Conservation (phyloP, 495 filamentous ascomycete genomes). For the Lophium mytilinum region DNA sequence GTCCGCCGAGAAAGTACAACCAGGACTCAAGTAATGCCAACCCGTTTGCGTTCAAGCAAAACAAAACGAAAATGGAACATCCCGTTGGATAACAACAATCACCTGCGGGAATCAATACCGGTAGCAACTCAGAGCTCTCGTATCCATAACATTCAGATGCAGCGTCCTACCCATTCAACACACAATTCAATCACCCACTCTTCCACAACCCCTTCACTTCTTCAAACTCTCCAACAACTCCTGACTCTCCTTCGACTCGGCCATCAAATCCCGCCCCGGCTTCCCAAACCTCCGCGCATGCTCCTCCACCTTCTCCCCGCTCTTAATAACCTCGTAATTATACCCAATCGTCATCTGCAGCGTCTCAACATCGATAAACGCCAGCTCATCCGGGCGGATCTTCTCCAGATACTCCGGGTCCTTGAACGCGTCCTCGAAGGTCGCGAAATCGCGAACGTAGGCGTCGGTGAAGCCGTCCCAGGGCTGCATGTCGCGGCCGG, state of each 20-base stretch:
- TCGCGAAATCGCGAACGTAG: slow-evolving; percentile 12
- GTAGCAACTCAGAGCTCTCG: too few species aligned
- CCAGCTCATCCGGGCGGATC: slow-evolving; percentile 13
- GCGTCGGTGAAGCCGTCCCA: slow-evolving; percentile 15
- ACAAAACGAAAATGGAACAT: too few species aligned
- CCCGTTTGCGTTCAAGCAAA: too few species aligned
- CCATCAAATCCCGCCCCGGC: not conserved
- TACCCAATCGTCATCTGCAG: slow-evolving; percentile 13
- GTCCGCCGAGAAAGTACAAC: too few species aligned
- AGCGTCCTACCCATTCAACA: too few species aligned
- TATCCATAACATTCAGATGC: too few species aligned
- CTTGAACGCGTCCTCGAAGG: slow-evolving; percentile 15
- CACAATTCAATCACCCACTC: too few species aligned
- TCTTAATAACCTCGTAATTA: slow-evolving; percentile 11
- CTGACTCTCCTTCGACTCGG: not conserved
- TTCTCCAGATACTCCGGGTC: slow-evolving; percentile 11
- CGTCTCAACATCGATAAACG: slow-evolving; percentile 14
- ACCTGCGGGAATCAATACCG: too few species aligned
- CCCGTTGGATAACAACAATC: too few species aligned
- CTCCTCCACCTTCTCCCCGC: slow-evolving; percentile 9
- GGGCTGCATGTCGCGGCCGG: not conserved
- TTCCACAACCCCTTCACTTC: not conserved
- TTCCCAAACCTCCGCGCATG: slow-evolving; percentile 7
- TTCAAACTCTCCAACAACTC: not conserved
- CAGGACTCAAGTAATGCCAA: too few species aligned